Evolutionary conservation across 139 green algal species (phyloP).

Genomic region (Diplosphaera chodatii): DNA sequence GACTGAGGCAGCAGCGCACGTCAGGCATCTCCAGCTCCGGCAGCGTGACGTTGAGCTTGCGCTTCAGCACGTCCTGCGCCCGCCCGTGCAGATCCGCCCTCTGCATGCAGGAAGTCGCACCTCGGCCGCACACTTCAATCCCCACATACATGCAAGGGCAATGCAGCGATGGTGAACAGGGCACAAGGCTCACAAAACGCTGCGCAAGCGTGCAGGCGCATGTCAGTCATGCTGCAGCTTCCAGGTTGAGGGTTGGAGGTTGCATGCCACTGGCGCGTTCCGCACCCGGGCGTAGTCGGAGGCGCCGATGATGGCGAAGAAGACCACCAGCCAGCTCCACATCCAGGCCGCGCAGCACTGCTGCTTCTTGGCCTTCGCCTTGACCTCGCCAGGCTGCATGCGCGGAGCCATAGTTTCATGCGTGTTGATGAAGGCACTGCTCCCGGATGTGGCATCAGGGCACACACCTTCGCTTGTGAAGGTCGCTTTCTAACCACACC

Average conservation of each 20-base stretch:
- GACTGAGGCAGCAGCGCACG: too few relatives aligned
- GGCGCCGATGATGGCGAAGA: background rate
- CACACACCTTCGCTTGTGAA: too few relatives aligned
- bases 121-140: background rate
- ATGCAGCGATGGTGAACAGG: too few relatives aligned
- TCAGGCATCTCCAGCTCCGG: background rate
- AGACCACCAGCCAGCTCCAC: background rate
- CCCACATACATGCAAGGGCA: too few relatives aligned
- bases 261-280: too few relatives aligned
- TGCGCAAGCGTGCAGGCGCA: too few relatives aligned
- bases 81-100: background rate
- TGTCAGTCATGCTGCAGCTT: too few relatives aligned
- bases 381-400: background rate
- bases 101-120: background rate
- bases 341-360: background rate
- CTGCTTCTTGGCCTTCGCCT: background rate
- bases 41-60: background rate
- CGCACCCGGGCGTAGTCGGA: background rate
- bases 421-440: too few relatives aligned
- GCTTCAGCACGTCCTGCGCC: background rate
- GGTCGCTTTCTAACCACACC: too few relatives aligned
- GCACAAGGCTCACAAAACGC: too few relatives aligned
- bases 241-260: too few relatives aligned
- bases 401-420: background rate
- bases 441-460: too few relatives aligned